Conservation (phyloP, 352 stramenopile genomes). For the Phytophthora cajani region DNA sequence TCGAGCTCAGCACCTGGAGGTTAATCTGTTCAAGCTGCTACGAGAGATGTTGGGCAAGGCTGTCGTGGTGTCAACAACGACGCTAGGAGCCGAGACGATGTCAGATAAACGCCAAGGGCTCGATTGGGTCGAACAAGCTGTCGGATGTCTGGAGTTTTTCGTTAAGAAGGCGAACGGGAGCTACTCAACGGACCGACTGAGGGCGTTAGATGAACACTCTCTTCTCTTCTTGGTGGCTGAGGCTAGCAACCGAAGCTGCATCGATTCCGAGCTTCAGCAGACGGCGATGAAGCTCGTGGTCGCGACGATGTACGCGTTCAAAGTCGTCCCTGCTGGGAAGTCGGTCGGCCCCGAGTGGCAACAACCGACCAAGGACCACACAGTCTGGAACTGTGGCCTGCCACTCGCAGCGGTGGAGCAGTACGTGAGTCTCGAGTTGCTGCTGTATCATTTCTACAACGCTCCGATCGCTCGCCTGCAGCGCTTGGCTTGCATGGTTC, state of each 20-base stretch:
- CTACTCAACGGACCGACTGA: conserved; percentile 40
- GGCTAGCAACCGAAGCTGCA: conserved; percentile 14
- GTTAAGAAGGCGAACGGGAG: conserved; percentile 34
- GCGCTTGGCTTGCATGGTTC: conserved; percentile 33
- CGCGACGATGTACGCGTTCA: conserved; percentile 36
- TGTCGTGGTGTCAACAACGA: conserved; percentile 41
- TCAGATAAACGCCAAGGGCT: not conserved
- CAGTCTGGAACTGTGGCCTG: conserved; percentile 33
- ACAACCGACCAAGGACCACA: conserved; percentile 24
- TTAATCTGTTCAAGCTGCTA: conserved; percentile 47
- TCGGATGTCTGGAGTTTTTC: conserved; percentile 46
- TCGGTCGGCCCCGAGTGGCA: conserved; percentile 17
- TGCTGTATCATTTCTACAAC: conserved; percentile 47
- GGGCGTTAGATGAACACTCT: conserved; percentile 34
- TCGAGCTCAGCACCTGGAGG: conserved; percentile 26
- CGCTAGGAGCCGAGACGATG: conserved; percentile 2
- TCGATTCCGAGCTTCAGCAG: conserved; percentile 17
- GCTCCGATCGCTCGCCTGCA: conserved; percentile 29
- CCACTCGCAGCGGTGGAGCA: conserved; percentile 37
- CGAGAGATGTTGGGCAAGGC: conserved; percentile 59
- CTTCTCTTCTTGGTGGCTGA: conserved; percentile 45
- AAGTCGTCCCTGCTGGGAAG: conserved; percentile 18
- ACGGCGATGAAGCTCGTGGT: conserved; percentile 37
- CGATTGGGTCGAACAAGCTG: conserved; percentile 39
- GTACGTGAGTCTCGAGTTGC: conserved; percentile 38